phyloP scores from a whole-genome alignment of 208 protist species.

The Trypanosoma melophagium region DNA sequence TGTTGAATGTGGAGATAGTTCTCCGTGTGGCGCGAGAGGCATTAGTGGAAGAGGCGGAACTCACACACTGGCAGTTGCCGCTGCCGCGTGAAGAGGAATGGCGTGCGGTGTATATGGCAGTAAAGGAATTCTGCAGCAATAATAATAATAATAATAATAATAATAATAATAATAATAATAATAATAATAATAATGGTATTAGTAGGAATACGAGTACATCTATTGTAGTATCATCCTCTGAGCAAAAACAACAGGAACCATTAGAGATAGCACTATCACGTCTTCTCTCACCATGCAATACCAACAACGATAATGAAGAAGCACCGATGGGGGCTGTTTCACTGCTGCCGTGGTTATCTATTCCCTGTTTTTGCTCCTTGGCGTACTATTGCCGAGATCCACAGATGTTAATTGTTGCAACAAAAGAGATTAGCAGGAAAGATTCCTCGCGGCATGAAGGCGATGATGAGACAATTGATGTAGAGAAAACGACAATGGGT shows the following conservation, averaged over 20 bases:
- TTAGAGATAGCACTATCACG: conserved; percentile 18
- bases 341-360: background rate
- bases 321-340: background rate
- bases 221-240: background rate
- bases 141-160: background rate
- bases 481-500: background rate
- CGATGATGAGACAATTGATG: background rate
- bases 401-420: background rate
- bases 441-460: background rate
- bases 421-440: background rate
- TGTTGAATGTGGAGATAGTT: conserved; percentile 9
- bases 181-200: background rate
- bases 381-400: conserved; percentile 13
- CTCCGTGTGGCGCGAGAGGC: conserved; percentile 23
- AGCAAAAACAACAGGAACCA: background rate
- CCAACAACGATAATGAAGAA: background rate
- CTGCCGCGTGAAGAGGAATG: conserved; percentile 30
- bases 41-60: conserved; percentile 24
- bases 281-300: conserved; percentile 4
- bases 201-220: background rate
- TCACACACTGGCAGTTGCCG: conserved; percentile 29
- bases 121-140: conserved; percentile 14
- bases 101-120: conserved; percentile 24
- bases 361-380: conserved; percentile 24
- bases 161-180: background rate